phyloP scores from a whole-genome alignment of 1,139 yeast genomes.

The Geotrichum carabidarum region DNA sequence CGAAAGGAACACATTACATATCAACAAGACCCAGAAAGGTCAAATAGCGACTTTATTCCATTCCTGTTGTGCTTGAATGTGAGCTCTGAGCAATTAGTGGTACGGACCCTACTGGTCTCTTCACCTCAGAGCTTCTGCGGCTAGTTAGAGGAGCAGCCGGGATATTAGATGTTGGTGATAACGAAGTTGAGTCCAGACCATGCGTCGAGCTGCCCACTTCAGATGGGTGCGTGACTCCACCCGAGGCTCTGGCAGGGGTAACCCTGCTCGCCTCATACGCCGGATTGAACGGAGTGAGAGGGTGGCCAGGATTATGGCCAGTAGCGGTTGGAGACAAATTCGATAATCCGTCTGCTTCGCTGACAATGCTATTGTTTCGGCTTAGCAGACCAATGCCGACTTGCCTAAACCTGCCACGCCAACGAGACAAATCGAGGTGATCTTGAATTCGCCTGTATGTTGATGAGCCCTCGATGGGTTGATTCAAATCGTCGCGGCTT shows the following conservation, averaged over 20 bases:
- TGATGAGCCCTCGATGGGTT: constrained; percentile 1
- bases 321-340: constrained; percentile 2
- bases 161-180: too few relatives aligned
- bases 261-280: too few relatives aligned
- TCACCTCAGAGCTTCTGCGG: too few relatives aligned
- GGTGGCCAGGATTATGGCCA: neutral
- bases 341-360: neutral
- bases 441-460: constrained; percentile 4
- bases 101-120: neutral
- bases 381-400: neutral
- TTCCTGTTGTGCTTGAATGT: neutral
- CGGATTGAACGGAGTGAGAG: too few relatives aligned
- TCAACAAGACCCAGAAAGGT: too few relatives aligned
- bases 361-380: neutral
- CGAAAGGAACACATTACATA: too few relatives aligned
- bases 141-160: too few relatives aligned
- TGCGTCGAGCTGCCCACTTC: too few relatives aligned
- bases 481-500: neutral
- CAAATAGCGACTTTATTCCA: neutral
- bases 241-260: too few relatives aligned
- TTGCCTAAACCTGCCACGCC: neutral
- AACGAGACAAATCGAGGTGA: constrained; percentile 5
- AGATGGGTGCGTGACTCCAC: too few relatives aligned
- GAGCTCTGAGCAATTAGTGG: neutral
- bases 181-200: too few relatives aligned